Evolutionary conservation across 257 asterid genomes (phyloP).

Genomic region (Mitragyna speciosa): DNA sequence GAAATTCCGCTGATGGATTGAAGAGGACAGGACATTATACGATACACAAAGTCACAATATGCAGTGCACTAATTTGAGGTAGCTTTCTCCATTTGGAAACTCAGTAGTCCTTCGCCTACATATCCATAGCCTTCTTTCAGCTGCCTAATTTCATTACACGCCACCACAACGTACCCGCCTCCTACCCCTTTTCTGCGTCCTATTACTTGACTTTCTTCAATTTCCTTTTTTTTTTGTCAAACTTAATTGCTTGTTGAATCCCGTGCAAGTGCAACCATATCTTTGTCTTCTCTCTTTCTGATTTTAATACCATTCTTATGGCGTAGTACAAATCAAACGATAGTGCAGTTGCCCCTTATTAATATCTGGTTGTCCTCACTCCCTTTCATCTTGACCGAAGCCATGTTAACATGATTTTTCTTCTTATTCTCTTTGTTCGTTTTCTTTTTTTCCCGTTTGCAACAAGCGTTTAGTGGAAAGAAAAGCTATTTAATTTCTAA

Average conservation of each 20-base stretch:
- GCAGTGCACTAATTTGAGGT: background rate
- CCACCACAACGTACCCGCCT: background rate
- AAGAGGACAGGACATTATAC: slow-evolving; percentile 11
- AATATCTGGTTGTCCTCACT: background rate
- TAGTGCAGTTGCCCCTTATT: background rate
- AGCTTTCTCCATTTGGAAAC: slow-evolving; percentile 26
- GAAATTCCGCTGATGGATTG: slow-evolving; percentile 29
- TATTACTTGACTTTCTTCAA: background rate
- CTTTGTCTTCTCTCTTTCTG: background rate
- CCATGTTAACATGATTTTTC: no score
- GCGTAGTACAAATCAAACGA: background rate
- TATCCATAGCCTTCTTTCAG: slow-evolving; percentile 8
- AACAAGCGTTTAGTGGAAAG: no score
- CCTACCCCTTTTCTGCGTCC: background rate
- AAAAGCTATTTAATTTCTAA: no score
- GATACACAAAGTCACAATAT: background rate
- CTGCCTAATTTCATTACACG: background rate
- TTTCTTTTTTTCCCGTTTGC: no score
- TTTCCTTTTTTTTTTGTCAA: background rate
- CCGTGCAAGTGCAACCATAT: background rate
- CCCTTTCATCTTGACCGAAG: no score
- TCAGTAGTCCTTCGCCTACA: slow-evolving; percentile 17
- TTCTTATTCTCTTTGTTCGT: no score
- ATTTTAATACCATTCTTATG: background rate
- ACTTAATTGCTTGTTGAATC: slow-evolving; percentile 5